Conservation (phyloP, 176 grass and related monocot species). For the Oryza rufipogon region DNA sequence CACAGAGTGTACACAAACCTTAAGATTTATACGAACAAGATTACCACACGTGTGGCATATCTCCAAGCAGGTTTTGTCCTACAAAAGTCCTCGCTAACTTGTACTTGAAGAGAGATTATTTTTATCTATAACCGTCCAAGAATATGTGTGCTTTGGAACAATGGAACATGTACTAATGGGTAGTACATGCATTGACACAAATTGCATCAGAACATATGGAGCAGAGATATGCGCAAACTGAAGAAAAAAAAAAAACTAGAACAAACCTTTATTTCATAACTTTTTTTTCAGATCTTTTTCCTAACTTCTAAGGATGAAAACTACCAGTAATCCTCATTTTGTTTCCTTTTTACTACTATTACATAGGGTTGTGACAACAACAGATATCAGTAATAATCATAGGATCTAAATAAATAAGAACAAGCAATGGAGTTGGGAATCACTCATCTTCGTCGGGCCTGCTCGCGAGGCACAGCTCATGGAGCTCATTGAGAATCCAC, state of each 20-base stretch:
- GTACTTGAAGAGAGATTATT: background rate
- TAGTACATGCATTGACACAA: background rate
- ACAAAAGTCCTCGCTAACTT: background rate
- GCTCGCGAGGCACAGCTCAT: conserved; percentile 93
- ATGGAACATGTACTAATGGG: background rate
- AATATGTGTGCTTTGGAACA: background rate
- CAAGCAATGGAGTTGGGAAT: conserved; percentile 19
- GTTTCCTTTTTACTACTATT: background rate
- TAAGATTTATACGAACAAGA: no score
- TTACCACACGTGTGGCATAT: background rate
- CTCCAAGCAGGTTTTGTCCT: background rate
- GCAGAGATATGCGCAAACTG: background rate
- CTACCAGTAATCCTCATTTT: background rate
- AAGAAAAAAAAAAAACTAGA: background rate
- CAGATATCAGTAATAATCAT: background rate
- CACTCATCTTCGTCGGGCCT: conserved; percentile 52
- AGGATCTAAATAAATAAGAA: conserved; percentile 12
- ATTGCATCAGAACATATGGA: background rate
- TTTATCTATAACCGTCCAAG: background rate
- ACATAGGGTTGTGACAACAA: background rate
- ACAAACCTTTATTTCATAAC: conserved; percentile 18
- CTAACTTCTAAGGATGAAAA: background rate
- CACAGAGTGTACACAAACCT: no score
- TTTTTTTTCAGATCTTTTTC: background rate
- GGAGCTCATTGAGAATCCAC: conserved; percentile 97